A percentile compares a stretch with the other conserved stretches of the same genome.
phyloP scores from a whole-genome alignment of 2,329 filamentous ascomycete species.

The Xylaria sp. region DNA sequence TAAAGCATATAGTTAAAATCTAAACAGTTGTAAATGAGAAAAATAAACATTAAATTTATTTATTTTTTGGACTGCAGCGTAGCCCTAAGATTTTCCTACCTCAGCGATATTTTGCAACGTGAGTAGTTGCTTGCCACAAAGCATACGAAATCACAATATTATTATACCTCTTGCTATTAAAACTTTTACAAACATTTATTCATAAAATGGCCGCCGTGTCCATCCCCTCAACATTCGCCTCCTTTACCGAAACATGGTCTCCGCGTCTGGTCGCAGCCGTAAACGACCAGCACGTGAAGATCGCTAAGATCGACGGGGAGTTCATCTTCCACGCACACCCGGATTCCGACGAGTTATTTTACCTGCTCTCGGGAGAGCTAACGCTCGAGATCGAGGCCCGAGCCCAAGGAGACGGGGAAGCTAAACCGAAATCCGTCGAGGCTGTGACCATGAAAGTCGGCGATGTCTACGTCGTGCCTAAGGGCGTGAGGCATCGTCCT shows the following conservation, averaged over 20 bases:
- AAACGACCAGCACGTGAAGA: conserved; percentile 30
- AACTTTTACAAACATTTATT: background rate
- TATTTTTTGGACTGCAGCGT: background rate
- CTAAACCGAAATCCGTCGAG: background rate
- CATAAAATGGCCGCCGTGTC: conserved; percentile 25
- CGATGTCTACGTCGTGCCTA: conserved; percentile 25
- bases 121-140: background rate
- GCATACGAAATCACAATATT: background rate
- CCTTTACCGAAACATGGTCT: conserved; percentile 31
- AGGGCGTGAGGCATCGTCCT: conserved; percentile 22
- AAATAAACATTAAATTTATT: too few relatives aligned
- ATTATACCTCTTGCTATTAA: too few relatives aligned
- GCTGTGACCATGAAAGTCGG: conserved; percentile 24
- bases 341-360: conserved; percentile 30
- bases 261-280: conserved; percentile 26
- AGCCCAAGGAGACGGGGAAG: background rate
- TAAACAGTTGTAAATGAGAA: too few relatives aligned
- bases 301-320: conserved; percentile 19
- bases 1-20: background rate
- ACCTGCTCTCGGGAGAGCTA: conserved; percentile 23
- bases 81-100: background rate
- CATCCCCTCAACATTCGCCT: conserved; percentile 24
- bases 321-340: conserved; percentile 30
- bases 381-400: conserved; percentile 26
- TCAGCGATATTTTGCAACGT: background rate